A percentile compares a stretch with the other conserved stretches of the same genome.
Conservation (phyloP, 2,329 filamentous ascomycete genomes). For the Aureobasidium sp. region DNA sequence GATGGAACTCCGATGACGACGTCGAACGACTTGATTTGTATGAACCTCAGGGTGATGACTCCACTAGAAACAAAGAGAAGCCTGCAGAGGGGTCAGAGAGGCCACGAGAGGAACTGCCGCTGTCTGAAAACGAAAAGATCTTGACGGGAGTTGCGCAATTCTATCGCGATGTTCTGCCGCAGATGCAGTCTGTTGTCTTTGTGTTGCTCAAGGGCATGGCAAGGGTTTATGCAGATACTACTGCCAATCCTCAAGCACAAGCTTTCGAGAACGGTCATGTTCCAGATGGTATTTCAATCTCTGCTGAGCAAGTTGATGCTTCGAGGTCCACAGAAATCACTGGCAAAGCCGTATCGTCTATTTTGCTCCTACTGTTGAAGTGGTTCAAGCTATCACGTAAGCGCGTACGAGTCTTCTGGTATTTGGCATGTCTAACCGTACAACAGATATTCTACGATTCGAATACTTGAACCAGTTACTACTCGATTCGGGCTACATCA, state of each 20-base stretch:
- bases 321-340: constrained; percentile 78
- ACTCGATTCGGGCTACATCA: constrained; percentile 90
- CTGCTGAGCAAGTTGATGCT: constrained; percentile 69
- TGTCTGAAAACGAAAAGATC: constrained; percentile 1
- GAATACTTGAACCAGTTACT: constrained; percentile 92
- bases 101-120: background rate
- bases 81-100: background rate
- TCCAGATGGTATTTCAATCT: constrained; percentile 26
- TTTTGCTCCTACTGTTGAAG: constrained; percentile 80
- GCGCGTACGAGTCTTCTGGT: constrained; percentile 31
- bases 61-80: background rate
- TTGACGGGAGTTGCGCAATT: constrained; percentile 2
- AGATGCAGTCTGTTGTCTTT: constrained; percentile 87
- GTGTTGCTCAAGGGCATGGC: constrained; percentile 84
- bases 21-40: constrained; percentile 23
- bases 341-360: constrained; percentile 84
- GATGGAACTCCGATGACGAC: constrained; percentile 60
- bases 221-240: constrained; percentile 39
- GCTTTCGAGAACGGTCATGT: constrained; percentile 31
- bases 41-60: background rate
- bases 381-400: constrained; percentile 94
- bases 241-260: constrained; percentile 21
- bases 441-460: constrained; percentile 79
- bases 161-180: constrained; percentile 67
- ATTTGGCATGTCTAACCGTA: background rate